Evolutionary conservation across 352 stramenopile genomes (phyloP), one percentile per base, ranked within the genome.

Genomic region (Globisporangium nagaii): DNA sequence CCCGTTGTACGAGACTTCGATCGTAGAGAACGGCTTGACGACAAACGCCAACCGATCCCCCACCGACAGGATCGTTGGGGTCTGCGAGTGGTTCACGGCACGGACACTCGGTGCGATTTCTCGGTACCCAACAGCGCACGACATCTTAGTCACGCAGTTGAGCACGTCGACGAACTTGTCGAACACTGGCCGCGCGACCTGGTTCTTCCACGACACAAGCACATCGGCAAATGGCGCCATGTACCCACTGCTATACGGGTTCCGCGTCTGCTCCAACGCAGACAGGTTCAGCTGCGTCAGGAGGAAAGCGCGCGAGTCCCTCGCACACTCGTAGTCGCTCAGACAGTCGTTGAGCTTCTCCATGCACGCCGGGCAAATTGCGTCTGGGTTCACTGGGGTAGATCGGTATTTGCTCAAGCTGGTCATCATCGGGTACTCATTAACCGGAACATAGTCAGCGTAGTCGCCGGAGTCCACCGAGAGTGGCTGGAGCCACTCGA

Each of bases 361-460:
- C 51, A 58, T 50, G 39, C 51, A 58, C 15, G 20, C 20, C 9
- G 39, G 19, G 24, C 37, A 58, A 31, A 58, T 50, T 17, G 41
- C 25, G 13, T 35, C 25, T 27, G 51, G 37, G 17, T 37, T 47
- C 17, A 22, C 45, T 41, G 47, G n/a, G n/a, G n/a, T n/a, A n/a
- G n/a, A n/a, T n/a, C n/a, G n/a, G n/a, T n/a, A n/a, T n/a, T n/a
- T n/a, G n/a, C n/a, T n/a, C n/a, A n/a, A n/a, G 31, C 30, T 34
- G 24, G 20, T 13, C 22, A 12, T 40, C 31, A 24, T 25, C 31
- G 7, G n/a, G 19, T 41, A 30, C 4, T 53, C n/a, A n/a, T n/a
- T n/a, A n/a, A n/a, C n/a, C n/a, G n/a, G n/a, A n/a, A n/a, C n/a
- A n/a, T n/a, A n/a, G n/a, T n/a, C n/a, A n/a, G n/a, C n/a, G 31